These are phyloP conservation scores for Ricinus communis DNA, from an alignment of 345 rosid genomes.

Conservation along the genomic window DNA sequence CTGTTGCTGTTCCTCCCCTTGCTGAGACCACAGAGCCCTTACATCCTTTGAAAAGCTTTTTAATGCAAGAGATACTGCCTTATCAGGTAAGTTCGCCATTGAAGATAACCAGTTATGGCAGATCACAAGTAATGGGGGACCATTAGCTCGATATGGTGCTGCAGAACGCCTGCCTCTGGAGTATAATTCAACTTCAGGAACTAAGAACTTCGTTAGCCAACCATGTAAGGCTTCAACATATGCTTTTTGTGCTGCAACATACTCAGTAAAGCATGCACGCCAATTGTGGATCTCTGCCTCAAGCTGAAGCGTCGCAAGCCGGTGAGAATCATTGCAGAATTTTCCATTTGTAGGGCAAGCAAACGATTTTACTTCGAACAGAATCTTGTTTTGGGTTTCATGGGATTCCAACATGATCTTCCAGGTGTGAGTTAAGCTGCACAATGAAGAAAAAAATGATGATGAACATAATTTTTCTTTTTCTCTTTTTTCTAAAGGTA, in stretches of 20 bases:
- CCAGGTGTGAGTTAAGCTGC: constrained; percentile 63
- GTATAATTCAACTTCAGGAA: constrained; percentile 55
- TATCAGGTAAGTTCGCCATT: constrained; percentile 51
- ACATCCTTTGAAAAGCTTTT: constrained; percentile 63
- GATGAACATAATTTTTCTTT: neutral
- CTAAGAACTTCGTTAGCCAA: constrained; percentile 68
- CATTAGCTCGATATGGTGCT: constrained; percentile 36
- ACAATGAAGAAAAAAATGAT: constrained; percentile 16
- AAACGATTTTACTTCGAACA: constrained; percentile 56
- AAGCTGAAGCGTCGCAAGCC: constrained; percentile 73
- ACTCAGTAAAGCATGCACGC: constrained; percentile 51
- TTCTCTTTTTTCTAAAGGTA: neutral
- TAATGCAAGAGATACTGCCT: constrained; percentile 44
- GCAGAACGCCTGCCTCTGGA: constrained; percentile 48
- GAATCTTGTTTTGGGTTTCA: constrained; percentile 67
- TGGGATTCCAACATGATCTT: constrained; percentile 66
- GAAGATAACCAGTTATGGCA: constrained; percentile 53
- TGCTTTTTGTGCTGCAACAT: constrained; percentile 53
- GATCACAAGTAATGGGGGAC: constrained; percentile 54
- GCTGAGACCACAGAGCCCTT: constrained; percentile 57
- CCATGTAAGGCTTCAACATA: constrained; percentile 55
- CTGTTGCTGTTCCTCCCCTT: constrained; percentile 63
- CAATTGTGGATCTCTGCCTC: constrained; percentile 70
- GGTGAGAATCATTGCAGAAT: constrained; percentile 62
- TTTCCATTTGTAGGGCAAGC: constrained; percentile 50